Percentiles rank a stretch among this genome's conserved stretches.
These are phyloP conservation scores for Ziziphus jujuba DNA, from an alignment of 306 rosid genomes.

Conservation along the genomic window DNA sequence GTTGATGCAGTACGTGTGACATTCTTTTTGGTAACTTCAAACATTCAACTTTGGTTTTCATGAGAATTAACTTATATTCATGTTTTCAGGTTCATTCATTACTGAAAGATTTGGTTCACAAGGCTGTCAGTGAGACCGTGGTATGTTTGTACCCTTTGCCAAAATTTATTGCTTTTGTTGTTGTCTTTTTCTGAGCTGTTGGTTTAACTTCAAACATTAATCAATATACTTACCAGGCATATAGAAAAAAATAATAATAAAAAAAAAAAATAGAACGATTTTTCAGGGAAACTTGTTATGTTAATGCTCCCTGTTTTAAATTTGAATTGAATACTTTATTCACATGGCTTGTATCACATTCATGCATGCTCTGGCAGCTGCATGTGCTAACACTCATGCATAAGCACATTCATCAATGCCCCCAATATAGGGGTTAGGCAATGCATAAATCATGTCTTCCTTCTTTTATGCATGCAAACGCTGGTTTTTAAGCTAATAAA, in stretches of 20 bases:
- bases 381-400: neutral
- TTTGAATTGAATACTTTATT: neutral
- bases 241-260: too few relatives aligned
- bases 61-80: neutral
- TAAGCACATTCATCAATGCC: too few relatives aligned
- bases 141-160: slow-evolving; percentile 41
- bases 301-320: too few relatives aligned
- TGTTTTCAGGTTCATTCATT: slow-evolving; percentile 64
- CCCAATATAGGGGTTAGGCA: too few relatives aligned
- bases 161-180: slow-evolving; percentile 16
- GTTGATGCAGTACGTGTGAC: slow-evolving; percentile 74
- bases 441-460: too few relatives aligned
- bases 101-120: slow-evolving; percentile 81
- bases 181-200: slow-evolving; percentile 11
- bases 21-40: neutral
- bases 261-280: too few relatives aligned
- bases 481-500: too few relatives aligned
- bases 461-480: too few relatives aligned
- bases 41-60: neutral
- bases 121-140: slow-evolving; percentile 69
- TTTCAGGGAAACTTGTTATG: too few relatives aligned
- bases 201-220: too few relatives aligned
- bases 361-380: neutral
- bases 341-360: neutral
- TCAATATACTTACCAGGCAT: too few relatives aligned